Evolutionary conservation across 495 filamentous ascomycete genomes (phyloP), one percentile per base, ranked within the genome.

Genomic region (Amphirosellinia nigrospora): DNA sequence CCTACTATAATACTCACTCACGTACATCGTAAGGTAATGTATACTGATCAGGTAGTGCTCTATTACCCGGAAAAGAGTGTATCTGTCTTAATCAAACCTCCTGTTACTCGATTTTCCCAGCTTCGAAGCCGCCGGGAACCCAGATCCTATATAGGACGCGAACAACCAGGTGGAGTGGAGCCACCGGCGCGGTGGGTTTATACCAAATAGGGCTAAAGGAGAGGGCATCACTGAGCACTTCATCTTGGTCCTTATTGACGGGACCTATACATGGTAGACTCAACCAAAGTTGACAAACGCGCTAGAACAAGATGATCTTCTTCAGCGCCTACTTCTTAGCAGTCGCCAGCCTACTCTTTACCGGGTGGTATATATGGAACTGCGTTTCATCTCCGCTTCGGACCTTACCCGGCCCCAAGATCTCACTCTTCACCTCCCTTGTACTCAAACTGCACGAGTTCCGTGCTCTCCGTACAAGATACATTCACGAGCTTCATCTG

Each of bases 401-500:
- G 69, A 72, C 73, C 19, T 64, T 90, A 56, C 87, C 88, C 0
- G 89, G 89, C 0, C 87, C 88, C 1, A 81, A 75, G 78, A 74
- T 82, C 55, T 85, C 88, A 28, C 75, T 78, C 3, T 83, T 88
- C 68, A 89, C 86, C 0, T 84, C 86, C 19, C 63, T 85, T 15
- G 73, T 82, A 3, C 78, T 90, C 64, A 89, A 88, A 56, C 88
- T 82, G 66, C 83, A 89, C 69, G 88, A 89, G 69, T 85, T 91
- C 55, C 81, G 74, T 7, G 82, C 82, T 4, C 78, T 79, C n/a
- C 79, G 89, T 30, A 88, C 88, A 0, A 72, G 77, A 36, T 87
- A 84, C 52, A 80, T 92, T 52, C 88, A 90, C 65, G 16, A 55
- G 4, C 75, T 91, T 30, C 90, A 91, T 69, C 71, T 82, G 38